These are phyloP conservation scores for Angophora floribunda DNA, from an alignment of 345 rosid species.

Conservation along the genomic window DNA sequence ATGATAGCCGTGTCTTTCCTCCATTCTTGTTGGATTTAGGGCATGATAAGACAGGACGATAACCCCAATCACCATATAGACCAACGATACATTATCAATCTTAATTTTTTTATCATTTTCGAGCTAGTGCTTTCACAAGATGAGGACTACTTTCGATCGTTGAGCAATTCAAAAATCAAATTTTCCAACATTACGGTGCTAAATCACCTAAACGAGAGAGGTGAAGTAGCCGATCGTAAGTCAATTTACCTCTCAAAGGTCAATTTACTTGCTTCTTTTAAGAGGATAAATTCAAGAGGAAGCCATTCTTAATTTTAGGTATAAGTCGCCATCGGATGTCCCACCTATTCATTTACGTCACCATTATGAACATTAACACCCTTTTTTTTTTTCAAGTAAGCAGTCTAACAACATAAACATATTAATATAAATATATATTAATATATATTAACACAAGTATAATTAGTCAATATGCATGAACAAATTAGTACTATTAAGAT, in stretches of 20 bases:
- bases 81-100: background rate
- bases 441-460: background rate
- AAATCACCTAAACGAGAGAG: background rate
- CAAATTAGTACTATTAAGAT: background rate
- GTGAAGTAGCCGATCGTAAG: background rate
- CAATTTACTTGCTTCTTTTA: background rate
- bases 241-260: background rate
- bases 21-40: background rate
- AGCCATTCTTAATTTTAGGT: background rate
- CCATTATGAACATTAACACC: background rate
- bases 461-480: background rate
- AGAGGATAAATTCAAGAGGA: background rate
- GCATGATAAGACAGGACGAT: background rate
- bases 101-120: background rate
- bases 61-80: background rate
- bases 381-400: background rate
- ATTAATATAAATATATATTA: background rate
- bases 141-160: background rate
- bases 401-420: background rate
- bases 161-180: background rate
- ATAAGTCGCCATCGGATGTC: background rate
- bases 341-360: background rate
- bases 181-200: rapidly evolving
- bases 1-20: background rate
- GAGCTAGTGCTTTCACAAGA: background rate